Conservation (phyloP, 192 early-diverging fungal species). For the Hyaloraphidium curvatum region DNA sequence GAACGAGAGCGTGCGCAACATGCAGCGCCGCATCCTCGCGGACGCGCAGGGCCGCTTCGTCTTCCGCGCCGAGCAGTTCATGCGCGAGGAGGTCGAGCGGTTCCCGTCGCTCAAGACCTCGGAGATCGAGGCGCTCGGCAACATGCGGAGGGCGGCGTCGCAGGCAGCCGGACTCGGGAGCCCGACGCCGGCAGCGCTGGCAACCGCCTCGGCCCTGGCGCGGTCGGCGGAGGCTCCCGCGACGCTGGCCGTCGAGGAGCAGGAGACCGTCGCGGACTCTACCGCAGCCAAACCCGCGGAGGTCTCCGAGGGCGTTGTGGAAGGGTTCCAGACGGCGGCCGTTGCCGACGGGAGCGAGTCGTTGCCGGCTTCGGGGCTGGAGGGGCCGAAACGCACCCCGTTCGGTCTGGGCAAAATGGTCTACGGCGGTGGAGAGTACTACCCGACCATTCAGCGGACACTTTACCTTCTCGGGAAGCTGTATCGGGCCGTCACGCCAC, state of each 20-base stretch:
- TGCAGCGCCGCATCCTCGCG: constrained; percentile 63
- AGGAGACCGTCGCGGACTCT: no score
- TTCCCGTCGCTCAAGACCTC: constrained; percentile 9
- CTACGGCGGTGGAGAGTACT: constrained; percentile 54
- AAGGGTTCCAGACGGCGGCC: no score
- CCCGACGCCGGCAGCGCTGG: not conserved
- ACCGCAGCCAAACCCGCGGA: no score
- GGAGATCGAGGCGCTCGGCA: not conserved
- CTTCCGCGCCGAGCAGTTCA: constrained; percentile 67
- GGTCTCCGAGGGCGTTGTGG: no score
- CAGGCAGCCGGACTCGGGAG: constrained; percentile 11
- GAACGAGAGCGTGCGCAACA: constrained; percentile 25
- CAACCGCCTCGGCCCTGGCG: not conserved
- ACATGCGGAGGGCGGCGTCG: not conserved
- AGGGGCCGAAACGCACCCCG: not conserved
- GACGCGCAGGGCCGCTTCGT: constrained; percentile 77
- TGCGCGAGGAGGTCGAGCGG: constrained; percentile 51
- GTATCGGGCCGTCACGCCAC: constrained; percentile 46
- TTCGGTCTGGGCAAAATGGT: constrained; percentile 9
- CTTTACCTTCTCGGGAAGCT: constrained; percentile 64
- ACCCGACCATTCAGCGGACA: constrained; percentile 59
- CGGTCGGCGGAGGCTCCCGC: not conserved
- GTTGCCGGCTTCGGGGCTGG: not conserved
- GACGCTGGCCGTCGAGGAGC: not conserved
- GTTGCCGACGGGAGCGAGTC: no score